Evolutionary conservation across 345 rosid genomes (phyloP).

Genomic region (Eucalyptus melliodora): DNA sequence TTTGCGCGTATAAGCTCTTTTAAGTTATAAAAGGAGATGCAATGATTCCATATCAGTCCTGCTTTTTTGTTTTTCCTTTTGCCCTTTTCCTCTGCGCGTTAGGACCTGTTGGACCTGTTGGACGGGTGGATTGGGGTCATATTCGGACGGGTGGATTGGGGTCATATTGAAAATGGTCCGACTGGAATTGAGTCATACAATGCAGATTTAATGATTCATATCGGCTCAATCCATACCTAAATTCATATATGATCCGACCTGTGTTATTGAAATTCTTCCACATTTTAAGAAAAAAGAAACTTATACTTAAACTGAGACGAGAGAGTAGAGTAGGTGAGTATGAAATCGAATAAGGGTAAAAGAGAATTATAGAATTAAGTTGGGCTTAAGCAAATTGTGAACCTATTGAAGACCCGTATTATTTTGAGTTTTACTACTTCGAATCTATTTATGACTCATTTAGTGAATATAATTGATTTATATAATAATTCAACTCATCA

Average conservation of each 20-base stretch:
- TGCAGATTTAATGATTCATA: accelerated
- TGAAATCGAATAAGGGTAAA: too few species aligned
- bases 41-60: not conserved
- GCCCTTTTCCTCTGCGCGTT: not conserved
- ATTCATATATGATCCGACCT: accelerated
- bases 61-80: not conserved
- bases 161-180: accelerated
- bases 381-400: not conserved
- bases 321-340: accelerated
- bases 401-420: accelerated
- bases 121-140: accelerated
- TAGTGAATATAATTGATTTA: not conserved
- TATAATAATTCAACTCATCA: not conserved
- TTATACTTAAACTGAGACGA: not conserved
- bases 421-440: not conserved
- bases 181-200: accelerated
- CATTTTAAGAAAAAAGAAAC: too few species aligned
- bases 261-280: not conserved
- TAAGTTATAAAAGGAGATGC: not conserved
- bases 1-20: not conserved
- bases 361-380: not conserved
- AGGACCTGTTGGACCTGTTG: too few species aligned
- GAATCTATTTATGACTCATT: accelerated
- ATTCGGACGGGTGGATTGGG: accelerated
- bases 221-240: accelerated